Evolutionary conservation across 2,329 filamentous ascomycete genomes (phyloP).

Genomic region (Fusarium palustre): DNA sequence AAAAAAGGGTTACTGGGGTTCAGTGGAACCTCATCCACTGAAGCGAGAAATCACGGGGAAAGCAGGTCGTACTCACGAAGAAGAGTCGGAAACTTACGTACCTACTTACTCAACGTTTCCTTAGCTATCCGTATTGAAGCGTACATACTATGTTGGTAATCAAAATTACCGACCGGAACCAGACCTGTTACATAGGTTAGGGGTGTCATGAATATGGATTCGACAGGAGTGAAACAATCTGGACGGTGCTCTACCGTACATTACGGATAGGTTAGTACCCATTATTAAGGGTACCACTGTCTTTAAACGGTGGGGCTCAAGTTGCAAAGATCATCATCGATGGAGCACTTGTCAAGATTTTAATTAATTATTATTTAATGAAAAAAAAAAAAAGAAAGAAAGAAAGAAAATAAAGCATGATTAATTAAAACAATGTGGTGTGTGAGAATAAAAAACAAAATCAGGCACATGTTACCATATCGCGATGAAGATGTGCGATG

Average conservation of each 20-base stretch:
- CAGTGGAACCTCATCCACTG: conserved; percentile 10
- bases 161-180: conserved; percentile 5
- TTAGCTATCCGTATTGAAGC: neutral
- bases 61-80: conserved; percentile 18
- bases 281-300: neutral
- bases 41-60: conserved; percentile 13
- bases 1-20: conserved; percentile 5
- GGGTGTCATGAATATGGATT: neutral
- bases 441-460: conserved; percentile 13
- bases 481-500: conserved; percentile 1
- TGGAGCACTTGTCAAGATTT: neutral
- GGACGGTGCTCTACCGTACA: neutral
- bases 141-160: neutral
- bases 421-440: conserved; percentile 7
- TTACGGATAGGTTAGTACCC: neutral
- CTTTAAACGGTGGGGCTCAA: conserved; percentile 11
- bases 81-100: conserved; percentile 19
- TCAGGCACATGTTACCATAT: conserved; percentile 25
- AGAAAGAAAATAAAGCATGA: neutral
- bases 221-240: neutral
- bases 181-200: neutral
- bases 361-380: neutral
- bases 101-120: conserved; percentile 23
- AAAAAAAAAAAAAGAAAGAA: neutral
- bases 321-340: conserved; percentile 12